Evolutionary conservation across 2,329 filamentous ascomycete genomes (phyloP).

Genomic region (Ophiostoma ulmi): DNA sequence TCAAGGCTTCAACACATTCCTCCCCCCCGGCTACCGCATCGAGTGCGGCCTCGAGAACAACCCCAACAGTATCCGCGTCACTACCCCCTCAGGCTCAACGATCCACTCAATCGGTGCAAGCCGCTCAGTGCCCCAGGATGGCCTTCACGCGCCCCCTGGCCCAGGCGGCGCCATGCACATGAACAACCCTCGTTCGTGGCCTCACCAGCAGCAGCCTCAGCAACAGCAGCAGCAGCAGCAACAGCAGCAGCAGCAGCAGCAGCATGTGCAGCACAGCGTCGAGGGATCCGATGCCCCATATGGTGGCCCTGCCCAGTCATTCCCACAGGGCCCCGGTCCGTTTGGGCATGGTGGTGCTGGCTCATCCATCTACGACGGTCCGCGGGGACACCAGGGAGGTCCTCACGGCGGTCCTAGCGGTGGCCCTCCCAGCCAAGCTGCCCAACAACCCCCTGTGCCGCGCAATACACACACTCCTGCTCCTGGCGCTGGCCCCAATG

Average conservation of each 20-base stretch:
- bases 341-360: constrained; percentile 30
- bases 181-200: constrained; percentile 40
- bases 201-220: constrained; percentile 38
- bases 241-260: constrained; percentile 55
- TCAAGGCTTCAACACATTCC: constrained; percentile 96
- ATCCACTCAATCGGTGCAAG: constrained; percentile 72
- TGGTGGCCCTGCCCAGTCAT: constrained; percentile 51
- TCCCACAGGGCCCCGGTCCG: constrained; percentile 33
- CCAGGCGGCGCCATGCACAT: constrained; percentile 35
- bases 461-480: constrained; percentile 52
- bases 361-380: constrained; percentile 23
- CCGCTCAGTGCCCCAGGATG: constrained; percentile 45
- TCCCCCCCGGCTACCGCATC: constrained; percentile 92
- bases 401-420: constrained; percentile 16
- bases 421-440: constrained; percentile 15
- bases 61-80: constrained; percentile 92
- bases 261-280: constrained; percentile 53
- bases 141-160: constrained; percentile 35
- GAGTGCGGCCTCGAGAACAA: constrained; percentile 93
- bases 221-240: constrained; percentile 42
- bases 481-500: constrained; percentile 56
- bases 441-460: constrained; percentile 40
- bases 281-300: constrained; percentile 60
- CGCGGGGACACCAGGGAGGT: constrained; percentile 19
- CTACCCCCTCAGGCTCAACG: constrained; percentile 95